phyloP scores from a whole-genome alignment of 23 red algal species.

The Gracilaria gracilis region DNA sequence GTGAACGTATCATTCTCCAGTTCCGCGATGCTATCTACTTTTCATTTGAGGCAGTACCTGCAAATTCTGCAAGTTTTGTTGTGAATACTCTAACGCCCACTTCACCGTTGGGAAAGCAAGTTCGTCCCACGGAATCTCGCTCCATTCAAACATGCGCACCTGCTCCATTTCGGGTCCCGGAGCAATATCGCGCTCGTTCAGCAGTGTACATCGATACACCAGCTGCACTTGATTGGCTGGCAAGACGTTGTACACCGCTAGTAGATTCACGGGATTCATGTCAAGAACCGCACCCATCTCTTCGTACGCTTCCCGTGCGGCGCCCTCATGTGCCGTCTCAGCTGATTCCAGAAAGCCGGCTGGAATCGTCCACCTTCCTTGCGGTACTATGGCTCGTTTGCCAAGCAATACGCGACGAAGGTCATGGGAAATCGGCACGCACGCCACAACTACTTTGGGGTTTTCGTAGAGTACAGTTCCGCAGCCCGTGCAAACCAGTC shows the following conservation, averaged over 20 bases:
- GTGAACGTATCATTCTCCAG: background rate
- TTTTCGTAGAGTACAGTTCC: constrained; percentile 69
- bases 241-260: constrained; percentile 84
- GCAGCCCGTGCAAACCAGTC: constrained; percentile 75
- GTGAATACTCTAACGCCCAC: constrained; percentile 74
- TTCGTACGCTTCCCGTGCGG: constrained; percentile 71
- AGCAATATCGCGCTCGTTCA: constrained; percentile 42
- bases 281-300: constrained; percentile 66
- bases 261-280: constrained; percentile 43
- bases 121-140: constrained; percentile 70
- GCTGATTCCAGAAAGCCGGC: constrained; percentile 77
- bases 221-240: constrained; percentile 77
- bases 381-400: constrained; percentile 54
- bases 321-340: constrained; percentile 61
- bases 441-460: constrained; percentile 70
- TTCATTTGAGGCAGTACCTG: constrained; percentile 29
- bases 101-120: constrained; percentile 76
- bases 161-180: constrained; percentile 63
- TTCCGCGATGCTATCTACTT: background rate
- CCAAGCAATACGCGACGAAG: constrained; percentile 61
- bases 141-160: constrained; percentile 76
- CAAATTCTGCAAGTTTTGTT: constrained; percentile 3
- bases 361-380: constrained; percentile 80
- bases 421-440: constrained; percentile 63
- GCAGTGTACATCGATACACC: constrained; percentile 56